Evolutionary conservation across 2,329 filamentous ascomycete species (phyloP).

Genomic region (Ophiostoma quercus): DNA sequence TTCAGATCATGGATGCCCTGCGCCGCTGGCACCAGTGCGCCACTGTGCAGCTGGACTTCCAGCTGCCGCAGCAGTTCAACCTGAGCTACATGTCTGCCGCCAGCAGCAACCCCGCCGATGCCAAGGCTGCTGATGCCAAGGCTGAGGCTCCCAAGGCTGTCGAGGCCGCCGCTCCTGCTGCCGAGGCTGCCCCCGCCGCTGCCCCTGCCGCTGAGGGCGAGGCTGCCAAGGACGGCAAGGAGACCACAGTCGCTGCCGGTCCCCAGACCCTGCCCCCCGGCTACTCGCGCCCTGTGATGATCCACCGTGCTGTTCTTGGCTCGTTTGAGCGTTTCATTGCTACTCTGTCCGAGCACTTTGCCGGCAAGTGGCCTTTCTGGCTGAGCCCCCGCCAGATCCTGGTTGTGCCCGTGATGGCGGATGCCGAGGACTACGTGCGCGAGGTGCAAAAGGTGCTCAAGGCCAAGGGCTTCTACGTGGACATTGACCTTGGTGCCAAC

Average conservation of each 20-base stretch:
- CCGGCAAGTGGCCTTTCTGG: constrained; percentile 87
- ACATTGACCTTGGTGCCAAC: constrained; percentile 67
- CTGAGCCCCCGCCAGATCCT: constrained; percentile 76
- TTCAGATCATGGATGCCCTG: constrained; percentile 85
- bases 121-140: constrained; percentile 8
- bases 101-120: constrained; percentile 20
- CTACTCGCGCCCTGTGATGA: constrained; percentile 77
- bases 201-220: constrained; percentile 32
- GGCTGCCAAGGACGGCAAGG: constrained; percentile 35
- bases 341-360: constrained; percentile 79
- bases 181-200: constrained; percentile 47
- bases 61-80: constrained; percentile 38
- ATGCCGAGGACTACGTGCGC: constrained; percentile 66
- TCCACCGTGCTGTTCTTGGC: constrained; percentile 77
- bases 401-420: constrained; percentile 70
- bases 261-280: constrained; percentile 56
- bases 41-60: constrained; percentile 92
- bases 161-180: constrained; percentile 30
- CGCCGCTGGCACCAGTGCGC: constrained; percentile 75
- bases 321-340: constrained; percentile 60
- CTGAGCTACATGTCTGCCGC: constrained; percentile 32
- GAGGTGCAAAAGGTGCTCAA: constrained; percentile 67
- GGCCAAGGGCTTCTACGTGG: constrained; percentile 62
- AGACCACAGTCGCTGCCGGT: constrained; percentile 31
- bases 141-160: constrained; percentile 29